Evolutionary conservation across 164 flowering plant genomes (phyloP), one percentile per base, ranked within the genome.

Genomic region (Amborella trichopoda): DNA sequence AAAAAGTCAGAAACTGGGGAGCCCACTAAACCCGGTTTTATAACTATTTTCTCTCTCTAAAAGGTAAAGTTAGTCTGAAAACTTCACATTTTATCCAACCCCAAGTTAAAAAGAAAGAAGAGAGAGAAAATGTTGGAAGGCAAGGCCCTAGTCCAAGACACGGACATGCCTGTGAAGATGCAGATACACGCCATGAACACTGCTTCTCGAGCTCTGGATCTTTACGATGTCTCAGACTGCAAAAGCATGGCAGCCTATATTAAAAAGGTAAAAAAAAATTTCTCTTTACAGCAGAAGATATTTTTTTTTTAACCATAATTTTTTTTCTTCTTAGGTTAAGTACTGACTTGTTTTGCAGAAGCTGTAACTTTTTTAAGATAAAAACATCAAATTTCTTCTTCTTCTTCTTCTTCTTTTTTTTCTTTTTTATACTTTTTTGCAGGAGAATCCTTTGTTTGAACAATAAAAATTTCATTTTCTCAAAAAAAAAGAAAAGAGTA

Each of bases 121-220:
- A 30, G 45, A 18, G 16, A 26, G 24, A 42, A 64, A 65, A 87
- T 87, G 97, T 78, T 88, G 81, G 97, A 88, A 74, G 97, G 94
- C 16, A 88, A 80, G 60, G 97, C 84, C 26, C 40, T 81, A 64
- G 46, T 88, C 16, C 74, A 78, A 54, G 97, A 84, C 45, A 68
- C 94, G 48, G 97, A 88, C 68, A 88, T 88, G 97, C 91, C 89
- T 18, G 23, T 56, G 66, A 84, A 76, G 80, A 88, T 88, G 97
- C 94, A 84, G 77, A 63, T 72, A 40, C 86, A 75, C 46, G 97
- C 97, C 55, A 78, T 77, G 82, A 65, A 74, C 38, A 66, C 55
- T 58, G 94, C 97, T 48, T 76, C 89, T 58, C 69, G 78, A 56
- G 94, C 97, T 50, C 67, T 88, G 49, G 97, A 84, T 76, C 63